These are phyloP conservation scores for Novymonas esmeraldas DNA, from an alignment of 208 protist species.

Conservation along the genomic window DNA sequence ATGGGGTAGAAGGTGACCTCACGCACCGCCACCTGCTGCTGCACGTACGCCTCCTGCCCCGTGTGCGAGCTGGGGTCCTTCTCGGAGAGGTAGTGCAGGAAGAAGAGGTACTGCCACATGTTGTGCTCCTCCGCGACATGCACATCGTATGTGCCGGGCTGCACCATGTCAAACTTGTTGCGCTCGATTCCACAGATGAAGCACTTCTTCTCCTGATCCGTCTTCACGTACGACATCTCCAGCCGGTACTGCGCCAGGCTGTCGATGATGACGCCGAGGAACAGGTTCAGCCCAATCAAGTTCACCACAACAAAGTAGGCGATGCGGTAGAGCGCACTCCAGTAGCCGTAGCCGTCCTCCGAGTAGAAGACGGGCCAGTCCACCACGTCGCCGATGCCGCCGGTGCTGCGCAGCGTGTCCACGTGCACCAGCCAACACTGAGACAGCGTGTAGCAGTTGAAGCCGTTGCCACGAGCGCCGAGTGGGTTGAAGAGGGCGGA, in stretches of 20 bases:
- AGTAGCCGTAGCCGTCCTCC: conserved; percentile 68
- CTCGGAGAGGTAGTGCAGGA: conserved; percentile 79
- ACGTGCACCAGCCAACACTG: conserved; percentile 80
- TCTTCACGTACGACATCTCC: conserved; percentile 52
- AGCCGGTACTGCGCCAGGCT: conserved; percentile 82
- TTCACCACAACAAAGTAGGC: conserved; percentile 87
- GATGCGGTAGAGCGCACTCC: conserved; percentile 90
- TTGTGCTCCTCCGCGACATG: conserved; percentile 94
- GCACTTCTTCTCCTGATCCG: conserved; percentile 90
- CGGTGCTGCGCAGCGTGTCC: conserved; percentile 69
- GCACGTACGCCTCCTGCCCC: conserved; percentile 85
- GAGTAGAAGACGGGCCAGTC: conserved; percentile 61
- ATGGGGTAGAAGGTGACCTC: conserved; percentile 87
- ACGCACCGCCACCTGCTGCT: conserved; percentile 41
- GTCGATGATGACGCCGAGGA: conserved; percentile 96
- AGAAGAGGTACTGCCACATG: conserved; percentile 96
- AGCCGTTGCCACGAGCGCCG: conserved; percentile 42
- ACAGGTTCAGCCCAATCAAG: conserved; percentile 84
- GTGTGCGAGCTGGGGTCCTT: conserved; percentile 74
- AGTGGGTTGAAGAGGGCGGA: conserved; percentile 57
- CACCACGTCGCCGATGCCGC: conserved; percentile 79
- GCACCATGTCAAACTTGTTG: conserved; percentile 76
- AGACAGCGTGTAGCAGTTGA: conserved; percentile 80
- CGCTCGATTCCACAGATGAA: conserved; percentile 93
- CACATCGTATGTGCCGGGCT: conserved; percentile 71